Evolutionary conservation across 768 basidiomycete genomes (phyloP).

Genomic region (Lactarius sanguifluus): DNA sequence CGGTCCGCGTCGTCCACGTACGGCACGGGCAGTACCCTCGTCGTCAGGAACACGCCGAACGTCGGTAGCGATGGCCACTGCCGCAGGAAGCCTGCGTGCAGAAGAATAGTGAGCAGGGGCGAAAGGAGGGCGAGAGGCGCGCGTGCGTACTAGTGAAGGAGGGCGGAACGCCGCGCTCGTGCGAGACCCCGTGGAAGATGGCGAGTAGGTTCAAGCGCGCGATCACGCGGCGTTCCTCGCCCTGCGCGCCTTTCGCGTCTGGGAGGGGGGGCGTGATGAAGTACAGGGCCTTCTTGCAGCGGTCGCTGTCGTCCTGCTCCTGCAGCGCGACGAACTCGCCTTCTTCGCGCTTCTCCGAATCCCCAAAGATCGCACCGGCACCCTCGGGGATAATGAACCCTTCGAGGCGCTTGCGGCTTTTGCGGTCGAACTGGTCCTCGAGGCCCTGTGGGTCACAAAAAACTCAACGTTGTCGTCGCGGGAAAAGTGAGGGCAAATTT

Average conservation of each 20-base stretch:
- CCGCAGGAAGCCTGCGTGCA: constrained; percentile 50
- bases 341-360: constrained; percentile 14
- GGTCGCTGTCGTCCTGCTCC: background rate
- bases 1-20: constrained; percentile 50
- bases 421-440: constrained; percentile 61
- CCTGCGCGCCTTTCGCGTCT: background rate
- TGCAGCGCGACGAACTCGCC: background rate
- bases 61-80: constrained; percentile 71
- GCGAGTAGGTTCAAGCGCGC: constrained; percentile 23
- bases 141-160: constrained; percentile 49
- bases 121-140: background rate
- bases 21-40: constrained; percentile 51
- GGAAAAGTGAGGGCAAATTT: background rate
- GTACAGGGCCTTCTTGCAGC: constrained; percentile 11
- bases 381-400: constrained; percentile 48
- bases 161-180: constrained; percentile 44
- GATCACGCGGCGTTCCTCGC: constrained; percentile 19
- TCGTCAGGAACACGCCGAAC: constrained; percentile 66
- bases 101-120: background rate
- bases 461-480: background rate
- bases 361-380: constrained; percentile 21
- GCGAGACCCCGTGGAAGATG: constrained; percentile 25
- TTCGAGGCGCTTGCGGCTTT: constrained; percentile 52
- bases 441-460: constrained; percentile 37
- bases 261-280: constrained; percentile 13